phyloP scores from a whole-genome alignment of 2,329 filamentous ascomycete genomes.

The Pseudocercospora musae region DNA sequence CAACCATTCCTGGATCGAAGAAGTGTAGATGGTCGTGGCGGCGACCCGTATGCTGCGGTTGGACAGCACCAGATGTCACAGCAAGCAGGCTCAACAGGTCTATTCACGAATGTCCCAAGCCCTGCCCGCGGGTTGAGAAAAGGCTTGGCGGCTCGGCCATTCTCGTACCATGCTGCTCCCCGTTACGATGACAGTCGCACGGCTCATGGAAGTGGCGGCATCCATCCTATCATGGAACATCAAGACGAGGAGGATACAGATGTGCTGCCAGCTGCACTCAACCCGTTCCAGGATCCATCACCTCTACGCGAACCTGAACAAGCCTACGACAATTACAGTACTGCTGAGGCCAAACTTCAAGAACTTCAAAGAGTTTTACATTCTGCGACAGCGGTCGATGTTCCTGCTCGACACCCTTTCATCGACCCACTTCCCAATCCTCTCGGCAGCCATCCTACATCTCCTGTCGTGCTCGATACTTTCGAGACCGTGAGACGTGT shows the following conservation, averaged over 20 bases:
- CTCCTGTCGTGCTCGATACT: constrained; percentile 20
- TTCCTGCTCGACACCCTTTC: constrained; percentile 38
- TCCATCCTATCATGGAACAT: constrained; percentile 24
- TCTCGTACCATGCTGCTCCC: constrained; percentile 38
- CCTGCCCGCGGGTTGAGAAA: constrained; percentile 48
- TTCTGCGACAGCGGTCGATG: constrained; percentile 2
- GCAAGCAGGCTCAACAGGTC: constrained; percentile 43
- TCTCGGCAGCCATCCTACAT: constrained; percentile 35
- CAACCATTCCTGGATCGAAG: constrained; percentile 43
- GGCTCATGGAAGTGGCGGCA: constrained; percentile 46
- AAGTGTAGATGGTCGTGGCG: constrained; percentile 37
- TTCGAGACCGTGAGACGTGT: constrained; percentile 29
- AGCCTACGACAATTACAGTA: constrained; percentile 12
- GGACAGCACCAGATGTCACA: constrained; percentile 12
- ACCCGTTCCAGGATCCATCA: constrained; percentile 42
- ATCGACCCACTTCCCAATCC: constrained; percentile 38
- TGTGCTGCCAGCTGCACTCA: background rate
- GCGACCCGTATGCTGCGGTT: constrained; percentile 41
- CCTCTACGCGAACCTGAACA: constrained; percentile 28
- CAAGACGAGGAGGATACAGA: constrained; percentile 22
- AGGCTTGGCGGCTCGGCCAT: constrained; percentile 37
- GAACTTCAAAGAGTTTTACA: constrained; percentile 18
- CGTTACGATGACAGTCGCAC: constrained; percentile 50
- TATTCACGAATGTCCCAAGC: constrained; percentile 48
- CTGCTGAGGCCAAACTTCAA: constrained; percentile 17